Percentiles rank a stretch among this genome's conserved stretches.
These are phyloP conservation scores for Kurtzmaniella fragi DNA, from an alignment of 805 yeast genomes.

Conservation along the genomic window DNA sequence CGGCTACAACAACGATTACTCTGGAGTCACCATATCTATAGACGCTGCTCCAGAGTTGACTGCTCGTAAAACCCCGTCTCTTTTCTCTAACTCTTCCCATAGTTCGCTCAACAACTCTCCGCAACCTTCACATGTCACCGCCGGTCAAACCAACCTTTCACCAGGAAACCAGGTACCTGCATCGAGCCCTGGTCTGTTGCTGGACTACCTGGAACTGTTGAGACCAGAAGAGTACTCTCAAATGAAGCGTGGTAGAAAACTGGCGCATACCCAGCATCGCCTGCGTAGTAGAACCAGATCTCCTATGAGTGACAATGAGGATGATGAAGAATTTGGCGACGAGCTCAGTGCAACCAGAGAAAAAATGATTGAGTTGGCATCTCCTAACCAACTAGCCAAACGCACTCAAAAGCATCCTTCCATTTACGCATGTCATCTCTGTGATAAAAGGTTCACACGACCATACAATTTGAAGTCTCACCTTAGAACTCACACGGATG, in stretches of 20 bases:
- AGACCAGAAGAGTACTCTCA: conserved; percentile 35
- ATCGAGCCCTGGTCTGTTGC: conserved; percentile 13
- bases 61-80: conserved; percentile 48
- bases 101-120: conserved; percentile 30
- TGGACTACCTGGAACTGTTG: conserved; percentile 12
- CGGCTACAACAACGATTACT: neutral
- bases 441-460: conserved; percentile 84
- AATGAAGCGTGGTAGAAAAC: conserved; percentile 39
- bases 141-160: neutral
- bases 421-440: conserved; percentile 70
- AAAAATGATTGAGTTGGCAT: conserved; percentile 61
- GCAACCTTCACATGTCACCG: conserved; percentile 1
- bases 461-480: conserved; percentile 93
- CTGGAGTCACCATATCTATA: conserved; percentile 14
- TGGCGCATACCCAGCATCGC: conserved; percentile 18
- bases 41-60: conserved; percentile 33
- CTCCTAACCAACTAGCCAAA: conserved; percentile 48
- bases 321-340: conserved; percentile 23
- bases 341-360: conserved; percentile 35
- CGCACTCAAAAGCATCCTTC: conserved; percentile 69
- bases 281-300: conserved; percentile 3
- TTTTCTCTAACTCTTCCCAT: conserved; percentile 47
- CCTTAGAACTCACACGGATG: conserved; percentile 83
- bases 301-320: conserved; percentile 15
- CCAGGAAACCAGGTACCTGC: neutral